Percentiles rank a stretch among this genome's conserved stretches.
Evolutionary conservation across 169 alveolate species (phyloP).

Genomic region (Amoebophrya sp.): DNA sequence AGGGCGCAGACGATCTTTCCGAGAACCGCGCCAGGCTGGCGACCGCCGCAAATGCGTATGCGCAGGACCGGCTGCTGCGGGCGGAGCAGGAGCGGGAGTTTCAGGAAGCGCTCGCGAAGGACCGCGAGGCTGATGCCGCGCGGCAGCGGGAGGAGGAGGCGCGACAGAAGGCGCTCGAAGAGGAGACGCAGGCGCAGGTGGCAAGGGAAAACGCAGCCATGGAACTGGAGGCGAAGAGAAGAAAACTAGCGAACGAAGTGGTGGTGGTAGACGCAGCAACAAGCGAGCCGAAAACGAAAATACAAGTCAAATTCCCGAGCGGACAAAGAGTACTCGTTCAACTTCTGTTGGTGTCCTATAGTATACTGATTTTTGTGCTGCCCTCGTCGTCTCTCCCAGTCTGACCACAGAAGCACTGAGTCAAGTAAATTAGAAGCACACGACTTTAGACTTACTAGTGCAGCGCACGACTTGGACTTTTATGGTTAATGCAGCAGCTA

Average conservation of each 20-base stretch:
- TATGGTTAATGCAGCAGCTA: no score
- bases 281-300: neutral
- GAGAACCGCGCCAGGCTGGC: neutral
- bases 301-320: neutral
- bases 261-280: no score
- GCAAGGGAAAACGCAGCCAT: neutral
- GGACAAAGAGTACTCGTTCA: neutral
- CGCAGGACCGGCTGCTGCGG: neutral
- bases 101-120: neutral
- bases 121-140: neutral
- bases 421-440: no score
- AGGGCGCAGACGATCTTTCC: neutral
- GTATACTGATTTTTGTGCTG: no score
- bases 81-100: neutral
- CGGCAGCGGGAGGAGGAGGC: neutral
- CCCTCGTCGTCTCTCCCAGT: no score
- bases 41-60: neutral
- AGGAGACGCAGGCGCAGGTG: neutral
- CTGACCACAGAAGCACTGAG: no score
- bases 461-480: no score
- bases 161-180: neutral
- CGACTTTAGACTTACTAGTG: no score
- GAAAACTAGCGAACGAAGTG: neutral
- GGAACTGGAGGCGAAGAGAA: neutral
- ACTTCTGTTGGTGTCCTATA: no score